Evolutionary conservation across 495 filamentous ascomycete species (phyloP).

Genomic region (Aspergillus sclerotiicarbonarius): DNA sequence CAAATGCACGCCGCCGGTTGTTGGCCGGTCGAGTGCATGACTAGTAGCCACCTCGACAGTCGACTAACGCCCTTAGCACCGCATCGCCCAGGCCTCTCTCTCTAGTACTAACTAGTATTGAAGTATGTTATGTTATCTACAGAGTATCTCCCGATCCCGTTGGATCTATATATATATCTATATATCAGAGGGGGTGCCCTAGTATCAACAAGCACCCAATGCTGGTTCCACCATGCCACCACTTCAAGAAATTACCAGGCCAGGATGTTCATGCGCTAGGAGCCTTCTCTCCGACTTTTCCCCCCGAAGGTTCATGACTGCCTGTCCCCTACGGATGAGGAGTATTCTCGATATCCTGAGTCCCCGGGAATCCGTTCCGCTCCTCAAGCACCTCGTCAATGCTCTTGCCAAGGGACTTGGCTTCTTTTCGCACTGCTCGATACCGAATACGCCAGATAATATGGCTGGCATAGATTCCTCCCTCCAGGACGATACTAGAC

Average conservation of each 20-base stretch:
- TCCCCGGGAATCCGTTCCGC: background rate
- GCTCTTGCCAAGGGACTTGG: slow-evolving; percentile 53
- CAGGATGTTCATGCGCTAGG: background rate
- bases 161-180: too few species aligned
- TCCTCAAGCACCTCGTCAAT: slow-evolving; percentile 61
- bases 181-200: too few species aligned
- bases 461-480: slow-evolving; percentile 68
- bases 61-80: background rate
- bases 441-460: slow-evolving; percentile 66
- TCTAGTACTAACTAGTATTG: background rate
- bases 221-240: too few species aligned
- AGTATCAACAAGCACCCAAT: too few species aligned
- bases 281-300: background rate
- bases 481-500: slow-evolving; percentile 59
- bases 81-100: background rate
- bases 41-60: background rate
- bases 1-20: background rate
- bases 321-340: background rate
- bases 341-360: slow-evolving; percentile 1
- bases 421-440: slow-evolving; percentile 55
- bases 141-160: too few species aligned
- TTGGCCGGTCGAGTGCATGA: background rate
- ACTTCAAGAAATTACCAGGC: background rate
- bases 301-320: background rate
- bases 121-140: background rate